Conservation (phyloP, 495 filamentous ascomycete genomes). For the Penicillium ochrochloron region DNA sequence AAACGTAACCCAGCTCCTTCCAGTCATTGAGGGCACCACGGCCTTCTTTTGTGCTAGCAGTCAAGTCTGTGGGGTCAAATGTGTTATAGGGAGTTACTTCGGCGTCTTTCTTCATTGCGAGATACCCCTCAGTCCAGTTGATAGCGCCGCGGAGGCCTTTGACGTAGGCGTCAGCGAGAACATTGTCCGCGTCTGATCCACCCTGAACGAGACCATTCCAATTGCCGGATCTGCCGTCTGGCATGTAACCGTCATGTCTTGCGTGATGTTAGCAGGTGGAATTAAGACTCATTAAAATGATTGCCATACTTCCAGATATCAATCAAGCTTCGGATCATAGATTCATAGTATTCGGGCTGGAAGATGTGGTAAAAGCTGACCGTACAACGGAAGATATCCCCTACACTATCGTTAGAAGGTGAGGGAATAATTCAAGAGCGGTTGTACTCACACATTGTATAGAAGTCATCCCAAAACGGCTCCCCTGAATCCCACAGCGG, state of each 20-base stretch:
- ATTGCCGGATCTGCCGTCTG: conserved; percentile 63
- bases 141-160: conserved; percentile 55
- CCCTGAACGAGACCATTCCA: conserved; percentile 73
- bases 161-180: conserved; percentile 42
- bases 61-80: conserved; percentile 58
- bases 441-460: conserved; percentile 39
- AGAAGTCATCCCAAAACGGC: conserved; percentile 70
- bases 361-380: conserved; percentile 68
- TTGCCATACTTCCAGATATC: conserved; percentile 34
- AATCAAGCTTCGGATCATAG: conserved; percentile 66
- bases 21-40: conserved; percentile 68
- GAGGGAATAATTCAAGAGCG: neutral
- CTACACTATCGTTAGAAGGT: conserved; percentile 38
- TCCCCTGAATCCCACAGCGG: conserved; percentile 68
- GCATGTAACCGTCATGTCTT: conserved; percentile 58
- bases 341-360: conserved; percentile 63
- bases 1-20: conserved; percentile 70
- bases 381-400: conserved; percentile 39
- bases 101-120: conserved; percentile 69
- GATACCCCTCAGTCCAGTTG: conserved; percentile 56
- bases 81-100: conserved; percentile 74
- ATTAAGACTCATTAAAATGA: conserved; percentile 18
- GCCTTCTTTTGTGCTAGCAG: conserved; percentile 68
- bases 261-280: neutral
- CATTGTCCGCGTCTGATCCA: conserved; percentile 67